Conservation (phyloP, 352 stramenopile species). For the Phytophthora sp. region DNA sequence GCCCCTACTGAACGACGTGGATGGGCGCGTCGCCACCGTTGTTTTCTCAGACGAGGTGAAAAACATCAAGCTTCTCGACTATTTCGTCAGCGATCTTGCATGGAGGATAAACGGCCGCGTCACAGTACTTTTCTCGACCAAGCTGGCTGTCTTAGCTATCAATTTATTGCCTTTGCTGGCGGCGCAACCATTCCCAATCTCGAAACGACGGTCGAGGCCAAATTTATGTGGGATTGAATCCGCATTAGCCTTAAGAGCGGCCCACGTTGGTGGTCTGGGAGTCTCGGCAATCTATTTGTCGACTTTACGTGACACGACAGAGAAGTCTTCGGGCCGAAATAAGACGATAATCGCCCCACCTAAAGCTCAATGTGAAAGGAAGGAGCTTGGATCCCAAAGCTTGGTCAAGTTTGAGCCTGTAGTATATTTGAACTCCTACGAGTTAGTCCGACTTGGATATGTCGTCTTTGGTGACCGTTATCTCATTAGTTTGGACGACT, state of each 20-base stretch:
- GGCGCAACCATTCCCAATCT: constrained; percentile 14
- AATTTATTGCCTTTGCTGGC: constrained; percentile 36
- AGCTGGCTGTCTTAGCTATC: constrained; percentile 36
- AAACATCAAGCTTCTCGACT: constrained; percentile 22
- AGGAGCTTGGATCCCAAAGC: background rate
- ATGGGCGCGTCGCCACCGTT: constrained; percentile 29
- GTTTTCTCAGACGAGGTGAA: constrained; percentile 41
- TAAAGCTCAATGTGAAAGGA: background rate
- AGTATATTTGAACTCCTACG: constrained; percentile 25
- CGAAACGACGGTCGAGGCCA: constrained; percentile 3
- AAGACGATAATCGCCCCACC: background rate
- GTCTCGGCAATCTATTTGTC: constrained; percentile 4
- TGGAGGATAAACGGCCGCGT: constrained; percentile 45
- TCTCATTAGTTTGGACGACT: constrained; percentile 30
- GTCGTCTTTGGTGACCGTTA: constrained; percentile 34
- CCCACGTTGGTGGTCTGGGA: constrained; percentile 39
- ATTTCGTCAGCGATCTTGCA: constrained; percentile 31
- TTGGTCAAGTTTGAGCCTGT: too few species aligned
- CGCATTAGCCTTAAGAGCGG: constrained; percentile 30
- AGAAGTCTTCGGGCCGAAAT: background rate
- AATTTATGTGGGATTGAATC: constrained; percentile 28
- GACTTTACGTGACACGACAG: background rate
- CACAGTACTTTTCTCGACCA: constrained; percentile 24
- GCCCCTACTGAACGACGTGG: constrained; percentile 13
- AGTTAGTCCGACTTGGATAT: constrained; percentile 35